Base-by-base conservation (phyloP, 2,329 filamentous ascomycete species). In the Fusarium irregulare region DNA sequence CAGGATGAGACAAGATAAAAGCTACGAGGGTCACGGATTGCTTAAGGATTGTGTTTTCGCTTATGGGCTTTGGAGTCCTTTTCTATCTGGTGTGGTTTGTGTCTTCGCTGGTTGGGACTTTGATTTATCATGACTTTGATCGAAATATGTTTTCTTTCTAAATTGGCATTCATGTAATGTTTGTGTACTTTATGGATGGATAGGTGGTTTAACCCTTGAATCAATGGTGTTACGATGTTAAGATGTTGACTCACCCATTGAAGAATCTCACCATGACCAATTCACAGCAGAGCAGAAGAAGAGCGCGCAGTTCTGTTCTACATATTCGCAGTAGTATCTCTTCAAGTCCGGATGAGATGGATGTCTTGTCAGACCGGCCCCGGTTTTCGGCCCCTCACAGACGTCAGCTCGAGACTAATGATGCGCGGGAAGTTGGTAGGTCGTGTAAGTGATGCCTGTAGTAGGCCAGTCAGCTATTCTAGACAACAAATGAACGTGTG, bases 91-190 rank as follows among this genome's bases (percentile, higher is more conserved):
- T 41, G 55, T 46, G 50, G 37, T 28, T 44, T 69, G 64, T 48
- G 47, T 63, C 42, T 51, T 66, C 46, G 54, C 40, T 63, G 59
- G 68, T 58, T 48, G 72, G 70, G 57, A 64, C 58, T 74, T 67
- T 74, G 71, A 59, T 64, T 64, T 64, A 68, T 69, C 66, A 68
- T 68, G 70, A 53, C 54, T 50, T 64, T 60, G 48, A 28, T 32
- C 45, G 34, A 37, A 37, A 58, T 44, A 30, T 67, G 56, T 30
- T 45, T 58, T 65, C 51, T 50, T 37, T 51, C 42, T 30, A 40
- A 49, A 57, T 69, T 68, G 65, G 56, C 59, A 60, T 49, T 61
- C 41, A 59, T 55, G 62, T 58, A 63, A 60, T 32, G 61, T 32
- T 65, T 41, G 41, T 49, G 45, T 56, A 51, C 48, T 45, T 56